Percentiles rank a stretch among this genome's conserved stretches.
These are phyloP conservation scores for Ricinus communis DNA, from an alignment of 345 rosid species.

Conservation along the genomic window DNA sequence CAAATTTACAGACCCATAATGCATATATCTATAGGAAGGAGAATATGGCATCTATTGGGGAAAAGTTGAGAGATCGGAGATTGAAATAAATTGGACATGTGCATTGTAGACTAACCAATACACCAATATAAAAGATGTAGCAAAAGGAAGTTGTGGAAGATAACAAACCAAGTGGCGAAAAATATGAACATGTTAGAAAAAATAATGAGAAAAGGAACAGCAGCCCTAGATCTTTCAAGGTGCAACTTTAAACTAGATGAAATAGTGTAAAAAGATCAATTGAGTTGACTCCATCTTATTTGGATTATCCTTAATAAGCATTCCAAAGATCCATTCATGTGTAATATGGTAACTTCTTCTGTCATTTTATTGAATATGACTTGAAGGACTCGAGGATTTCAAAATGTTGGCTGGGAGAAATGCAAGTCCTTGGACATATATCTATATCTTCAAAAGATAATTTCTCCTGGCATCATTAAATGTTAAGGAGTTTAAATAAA, in stretches of 20 bases:
- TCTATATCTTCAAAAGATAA: background rate
- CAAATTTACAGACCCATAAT: background rate
- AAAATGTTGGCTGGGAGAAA: background rate
- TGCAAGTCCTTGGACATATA: background rate
- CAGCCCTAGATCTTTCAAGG: too few relatives aligned
- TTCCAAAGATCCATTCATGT: background rate
- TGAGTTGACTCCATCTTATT: background rate
- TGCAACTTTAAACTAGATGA: background rate
- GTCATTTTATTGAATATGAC: background rate
- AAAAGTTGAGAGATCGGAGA: background rate
- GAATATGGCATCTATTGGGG: background rate
- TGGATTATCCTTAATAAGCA: background rate
- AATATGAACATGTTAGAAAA: background rate
- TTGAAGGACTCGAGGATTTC: background rate
- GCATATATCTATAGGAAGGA: background rate
- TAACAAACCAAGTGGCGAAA: background rate
- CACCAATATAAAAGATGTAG: background rate
- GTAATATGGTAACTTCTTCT: background rate
- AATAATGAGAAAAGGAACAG: too few relatives aligned
- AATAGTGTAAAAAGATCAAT: background rate
- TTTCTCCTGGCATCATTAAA: background rate
- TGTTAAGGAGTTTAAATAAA: background rate
- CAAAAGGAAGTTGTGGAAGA: background rate
- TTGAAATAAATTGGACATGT: background rate
- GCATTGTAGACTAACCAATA: background rate